These are phyloP conservation scores for Babesia bigemina DNA, from an alignment of 169 alveolate genomes.

Conservation along the genomic window DNA sequence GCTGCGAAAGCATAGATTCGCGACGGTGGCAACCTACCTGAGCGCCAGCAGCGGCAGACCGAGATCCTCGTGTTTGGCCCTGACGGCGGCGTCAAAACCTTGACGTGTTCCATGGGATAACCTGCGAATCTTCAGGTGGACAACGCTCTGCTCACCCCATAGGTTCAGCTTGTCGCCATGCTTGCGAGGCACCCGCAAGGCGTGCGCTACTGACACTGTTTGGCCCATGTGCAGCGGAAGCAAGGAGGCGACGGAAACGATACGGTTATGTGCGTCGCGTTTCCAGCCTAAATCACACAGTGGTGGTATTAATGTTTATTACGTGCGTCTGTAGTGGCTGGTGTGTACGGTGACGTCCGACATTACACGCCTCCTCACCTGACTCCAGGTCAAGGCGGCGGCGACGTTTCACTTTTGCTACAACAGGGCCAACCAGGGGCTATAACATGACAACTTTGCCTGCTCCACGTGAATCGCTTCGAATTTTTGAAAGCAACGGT, in stretches of 20 bases:
- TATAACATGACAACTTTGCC: too few species aligned
- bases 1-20: conserved; percentile 25
- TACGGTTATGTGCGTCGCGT: background rate
- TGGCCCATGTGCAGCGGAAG: conserved; percentile 10
- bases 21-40: conserved; percentile 25
- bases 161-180: conserved; percentile 52
- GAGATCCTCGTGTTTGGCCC: conserved; percentile 69
- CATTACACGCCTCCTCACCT: too few species aligned
- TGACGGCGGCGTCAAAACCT: conserved; percentile 37
- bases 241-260: background rate
- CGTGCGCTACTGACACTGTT: conserved; percentile 4
- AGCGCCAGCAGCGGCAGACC: conserved; percentile 83
- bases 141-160: conserved; percentile 6
- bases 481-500: too few species aligned
- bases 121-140: background rate
- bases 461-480: too few species aligned
- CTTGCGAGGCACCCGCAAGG: conserved; percentile 32
- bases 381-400: too few species aligned
- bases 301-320: too few species aligned
- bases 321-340: too few species aligned
- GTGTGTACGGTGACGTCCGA: too few species aligned
- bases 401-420: too few species aligned
- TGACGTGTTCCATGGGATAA: conserved; percentile 51
- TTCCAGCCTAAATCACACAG: background rate
- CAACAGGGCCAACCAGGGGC: too few species aligned